Conservation (phyloP, 2,329 filamentous ascomycete species). For the Colletotrichum sp. region DNA sequence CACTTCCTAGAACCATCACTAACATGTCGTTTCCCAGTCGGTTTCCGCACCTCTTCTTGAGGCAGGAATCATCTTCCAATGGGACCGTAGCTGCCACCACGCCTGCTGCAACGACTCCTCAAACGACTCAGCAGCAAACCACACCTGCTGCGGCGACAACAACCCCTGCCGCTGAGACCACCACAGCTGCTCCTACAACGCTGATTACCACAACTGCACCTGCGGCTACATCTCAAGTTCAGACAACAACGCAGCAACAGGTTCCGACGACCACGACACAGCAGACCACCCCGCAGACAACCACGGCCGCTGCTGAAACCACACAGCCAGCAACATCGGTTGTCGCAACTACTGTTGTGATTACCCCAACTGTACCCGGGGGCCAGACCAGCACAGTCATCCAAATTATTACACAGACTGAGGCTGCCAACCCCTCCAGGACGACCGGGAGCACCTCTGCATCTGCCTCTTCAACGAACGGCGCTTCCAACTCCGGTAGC, state of each 20-base stretch:
- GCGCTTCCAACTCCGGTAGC: slow-evolving; percentile 30
- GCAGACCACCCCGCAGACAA: not conserved
- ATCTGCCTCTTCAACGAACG: slow-evolving; percentile 31
- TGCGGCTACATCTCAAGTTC: slow-evolving; percentile 10
- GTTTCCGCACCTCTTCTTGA: slow-evolving; percentile 27
- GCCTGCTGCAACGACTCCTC: slow-evolving; percentile 5
- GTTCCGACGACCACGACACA: not conserved
- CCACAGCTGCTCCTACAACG: slow-evolving; percentile 20
- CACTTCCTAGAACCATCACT: slow-evolving; percentile 19
- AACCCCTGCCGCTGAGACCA: not conserved
- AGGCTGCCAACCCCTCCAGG: not conserved
- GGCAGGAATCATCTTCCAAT: slow-evolving; percentile 27
- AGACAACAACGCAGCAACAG: slow-evolving; percentile 14
- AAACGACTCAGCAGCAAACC: not conserved
- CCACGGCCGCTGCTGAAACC: not conserved
- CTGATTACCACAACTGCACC: slow-evolving; percentile 13
- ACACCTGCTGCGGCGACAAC: not conserved
- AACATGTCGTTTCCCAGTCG: slow-evolving; percentile 31
- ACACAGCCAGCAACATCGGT: not conserved
- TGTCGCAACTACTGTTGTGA: not conserved
- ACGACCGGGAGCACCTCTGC: slow-evolving; percentile 27
- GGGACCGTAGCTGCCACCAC: slow-evolving; percentile 6
- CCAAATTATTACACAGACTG: slow-evolving; percentile 26
- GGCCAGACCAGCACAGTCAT: slow-evolving; percentile 27
- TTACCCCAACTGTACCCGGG: slow-evolving; percentile 12